These are phyloP conservation scores for Trichoderma sp. DNA, from an alignment of 2,329 filamentous ascomycete genomes.

Conservation along the genomic window DNA sequence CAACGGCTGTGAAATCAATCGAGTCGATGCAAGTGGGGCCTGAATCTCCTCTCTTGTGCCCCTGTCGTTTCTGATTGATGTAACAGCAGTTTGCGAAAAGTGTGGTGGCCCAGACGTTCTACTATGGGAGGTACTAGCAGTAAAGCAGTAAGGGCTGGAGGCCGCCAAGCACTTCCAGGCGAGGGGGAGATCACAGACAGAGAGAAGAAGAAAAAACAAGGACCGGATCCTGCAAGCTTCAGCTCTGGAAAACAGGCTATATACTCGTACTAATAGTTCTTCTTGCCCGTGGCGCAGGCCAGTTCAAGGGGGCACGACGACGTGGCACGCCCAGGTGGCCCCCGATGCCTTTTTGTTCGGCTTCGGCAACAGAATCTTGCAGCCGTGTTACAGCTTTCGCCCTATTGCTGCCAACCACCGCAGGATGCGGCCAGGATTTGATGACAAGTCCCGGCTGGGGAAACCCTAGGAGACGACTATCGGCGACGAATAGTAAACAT, in stretches of 20 bases:
- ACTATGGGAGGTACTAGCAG: background rate
- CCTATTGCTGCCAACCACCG: background rate
- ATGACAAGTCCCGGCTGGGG: background rate
- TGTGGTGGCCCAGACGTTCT: background rate
- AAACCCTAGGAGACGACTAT: background rate
- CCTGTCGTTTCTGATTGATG: background rate
- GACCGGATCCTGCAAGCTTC: background rate
- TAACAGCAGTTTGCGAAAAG: background rate
- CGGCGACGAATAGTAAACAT: background rate
- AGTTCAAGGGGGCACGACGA: background rate
- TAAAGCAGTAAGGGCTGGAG: background rate
- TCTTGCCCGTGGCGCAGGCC: background rate
- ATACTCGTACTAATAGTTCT: background rate
- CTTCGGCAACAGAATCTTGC: background rate
- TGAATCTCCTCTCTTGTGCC: background rate
- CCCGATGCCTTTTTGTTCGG: background rate
- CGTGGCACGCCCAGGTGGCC: conserved; percentile 13
- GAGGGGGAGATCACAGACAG: background rate
- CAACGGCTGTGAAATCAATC: background rate
- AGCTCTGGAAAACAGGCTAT: background rate
- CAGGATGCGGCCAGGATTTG: background rate
- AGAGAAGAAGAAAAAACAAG: background rate
- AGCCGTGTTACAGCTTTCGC: background rate
- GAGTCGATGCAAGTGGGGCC: conserved; percentile 1
- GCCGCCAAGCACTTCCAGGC: background rate